Evolutionary conservation across 2,329 filamentous ascomycete genomes (phyloP).

Genomic region (Aspergillus brasiliensis): DNA sequence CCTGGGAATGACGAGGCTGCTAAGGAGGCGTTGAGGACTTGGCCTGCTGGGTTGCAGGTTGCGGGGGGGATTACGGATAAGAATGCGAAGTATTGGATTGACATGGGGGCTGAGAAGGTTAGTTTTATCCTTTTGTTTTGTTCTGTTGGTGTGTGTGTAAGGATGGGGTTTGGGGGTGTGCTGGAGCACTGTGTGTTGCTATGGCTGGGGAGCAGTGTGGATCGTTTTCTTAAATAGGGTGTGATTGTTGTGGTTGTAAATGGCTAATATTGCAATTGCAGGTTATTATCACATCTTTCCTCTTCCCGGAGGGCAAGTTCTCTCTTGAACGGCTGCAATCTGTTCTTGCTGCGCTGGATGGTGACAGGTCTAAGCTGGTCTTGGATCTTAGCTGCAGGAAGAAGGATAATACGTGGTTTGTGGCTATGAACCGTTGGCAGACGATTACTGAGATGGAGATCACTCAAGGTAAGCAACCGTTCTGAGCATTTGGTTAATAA

Average conservation of each 20-base stretch:
- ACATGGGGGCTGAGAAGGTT: constrained; percentile 86
- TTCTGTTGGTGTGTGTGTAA: not conserved
- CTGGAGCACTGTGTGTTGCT: no score
- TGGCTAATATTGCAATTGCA: constrained; percentile 46
- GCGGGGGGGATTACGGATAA: constrained; percentile 88
- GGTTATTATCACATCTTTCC: constrained; percentile 95
- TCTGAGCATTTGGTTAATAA: not conserved
- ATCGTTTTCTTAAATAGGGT: not conserved
- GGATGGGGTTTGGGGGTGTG: no score
- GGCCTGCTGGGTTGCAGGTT: constrained; percentile 81
- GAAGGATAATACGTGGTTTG: constrained; percentile 78
- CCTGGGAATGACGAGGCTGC: constrained; percentile 82
- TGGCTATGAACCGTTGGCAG: constrained; percentile 99
- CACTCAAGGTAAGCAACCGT: constrained; percentile 68
- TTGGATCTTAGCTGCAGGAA: constrained; percentile 91
- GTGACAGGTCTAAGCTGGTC: constrained; percentile 79
- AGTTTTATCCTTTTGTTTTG: constrained; percentile 29
- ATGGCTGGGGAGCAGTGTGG: no score
- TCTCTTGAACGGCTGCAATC: constrained; percentile 73
- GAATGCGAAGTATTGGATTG: constrained; percentile 86
- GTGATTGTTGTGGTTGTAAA: no score
- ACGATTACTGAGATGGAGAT: constrained; percentile 96
- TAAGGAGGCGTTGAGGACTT: constrained; percentile 72
- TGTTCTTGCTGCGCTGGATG: constrained; percentile 71
- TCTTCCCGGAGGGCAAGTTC: constrained; percentile 84